Base-by-base conservation (phyloP, 306 rosid genomes). In the Fragaria vesca region DNA sequence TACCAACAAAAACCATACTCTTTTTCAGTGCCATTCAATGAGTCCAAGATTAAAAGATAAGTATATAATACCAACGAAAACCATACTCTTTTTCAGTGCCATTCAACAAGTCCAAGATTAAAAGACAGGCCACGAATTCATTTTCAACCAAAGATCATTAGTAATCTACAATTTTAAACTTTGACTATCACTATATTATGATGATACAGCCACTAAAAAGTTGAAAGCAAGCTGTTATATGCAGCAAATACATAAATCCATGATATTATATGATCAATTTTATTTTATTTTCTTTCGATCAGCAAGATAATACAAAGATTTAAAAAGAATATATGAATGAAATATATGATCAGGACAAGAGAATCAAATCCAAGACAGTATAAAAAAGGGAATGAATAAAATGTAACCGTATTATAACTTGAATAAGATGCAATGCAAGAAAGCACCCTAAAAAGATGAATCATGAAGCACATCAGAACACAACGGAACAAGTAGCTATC, bases 401-500 rank as follows among this genome's bases (percentile, higher is more conserved):
- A 30, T 34, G 24, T 12, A 62, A 30, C 38, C 26, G 4, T 13
- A 12, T 10, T 8, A 1, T 9, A 43, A 43, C 47, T 43, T 43
- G 47, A 43, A 43, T 43, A 43, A 43, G 12, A 43, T 43, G 47
- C 47, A 43, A 43, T 8, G 47, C 47, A 0, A 16, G 21, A 12
- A 26, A 62, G 20, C 42, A 17, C 46, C 34, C 63, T 38, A 58
- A 5, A 16, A 24, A 71, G 1, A 48, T 12, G n/a, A 58, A 58
- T 26, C 72, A 42, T 43, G n/a, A 36, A 66, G 24, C 42, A 58
- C 72, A 51, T 77, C 2, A n/a, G 9, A 28, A 47, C 34, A 72
- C 13, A 57, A 57, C 9, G 60, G 16, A 46, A 67, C 58, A 32
- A 46, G 46, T 48, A 12, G 24, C 54, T 47, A 87, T 58, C 81